phyloP scores from a whole-genome alignment of 73 alveolate genomes.

The Uronychia binucleata region DNA sequence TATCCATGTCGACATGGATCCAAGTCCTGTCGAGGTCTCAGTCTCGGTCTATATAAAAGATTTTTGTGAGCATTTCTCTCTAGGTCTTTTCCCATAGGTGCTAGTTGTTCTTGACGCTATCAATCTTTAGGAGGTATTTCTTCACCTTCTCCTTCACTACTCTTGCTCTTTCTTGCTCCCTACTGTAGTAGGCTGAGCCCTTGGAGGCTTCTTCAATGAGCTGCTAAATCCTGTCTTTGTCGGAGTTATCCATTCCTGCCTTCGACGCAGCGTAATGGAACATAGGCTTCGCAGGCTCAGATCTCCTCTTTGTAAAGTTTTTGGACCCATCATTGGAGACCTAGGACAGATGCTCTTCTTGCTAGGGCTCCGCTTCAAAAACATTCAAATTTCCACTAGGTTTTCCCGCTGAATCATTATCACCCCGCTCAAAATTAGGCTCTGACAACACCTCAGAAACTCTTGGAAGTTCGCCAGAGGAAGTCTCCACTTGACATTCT shows the following conservation, averaged over 20 bases:
- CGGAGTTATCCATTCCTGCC: constrained; percentile 83
- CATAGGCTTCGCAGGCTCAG: constrained; percentile 21
- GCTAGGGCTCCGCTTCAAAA: no score
- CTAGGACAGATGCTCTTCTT: no score
- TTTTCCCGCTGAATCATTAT: no score
- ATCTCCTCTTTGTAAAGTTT: not conserved
- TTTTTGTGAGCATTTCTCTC: constrained; percentile 18
- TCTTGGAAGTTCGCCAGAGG: no score
- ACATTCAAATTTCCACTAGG: no score
- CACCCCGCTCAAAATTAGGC: no score
- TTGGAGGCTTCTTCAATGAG: constrained; percentile 77
- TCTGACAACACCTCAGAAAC: no score
- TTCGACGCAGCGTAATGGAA: constrained; percentile 63
- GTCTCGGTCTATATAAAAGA: constrained; percentile 19
- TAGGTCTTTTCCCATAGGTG: constrained; percentile 24
- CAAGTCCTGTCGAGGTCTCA: constrained; percentile 84
- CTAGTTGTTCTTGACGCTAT: constrained; percentile 20
- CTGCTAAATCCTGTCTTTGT: constrained; percentile 65
- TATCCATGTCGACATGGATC: constrained; percentile 99
- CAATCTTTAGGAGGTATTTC: constrained; percentile 37
- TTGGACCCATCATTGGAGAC: not conserved
- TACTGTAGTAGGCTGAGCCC: constrained; percentile 72
- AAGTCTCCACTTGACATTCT: no score
- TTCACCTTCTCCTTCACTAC: constrained; percentile 60
- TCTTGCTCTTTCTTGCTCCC: constrained; percentile 60